phyloP scores from a whole-genome alignment of 495 filamentous ascomycete genomes.

The Aspergillus sclerotiicarbonarius region DNA sequence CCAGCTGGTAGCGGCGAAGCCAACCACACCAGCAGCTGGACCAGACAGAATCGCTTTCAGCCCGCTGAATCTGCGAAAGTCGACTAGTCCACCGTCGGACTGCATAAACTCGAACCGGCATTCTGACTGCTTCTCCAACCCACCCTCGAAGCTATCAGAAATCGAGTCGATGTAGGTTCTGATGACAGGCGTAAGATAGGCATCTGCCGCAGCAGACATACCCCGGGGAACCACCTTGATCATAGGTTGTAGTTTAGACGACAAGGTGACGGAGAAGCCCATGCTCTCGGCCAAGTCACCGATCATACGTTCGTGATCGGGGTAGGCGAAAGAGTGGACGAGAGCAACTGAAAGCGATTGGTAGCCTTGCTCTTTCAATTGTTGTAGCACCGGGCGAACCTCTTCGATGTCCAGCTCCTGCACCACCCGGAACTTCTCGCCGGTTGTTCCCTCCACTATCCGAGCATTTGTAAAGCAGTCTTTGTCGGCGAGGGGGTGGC shows the following conservation, averaged over 20 bases:
- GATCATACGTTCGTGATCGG: slow-evolving; percentile 49
- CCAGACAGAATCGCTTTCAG: slow-evolving; percentile 59
- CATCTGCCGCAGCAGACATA: slow-evolving; percentile 90
- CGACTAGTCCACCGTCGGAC: slow-evolving; percentile 55
- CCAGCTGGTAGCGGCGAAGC: slow-evolving; percentile 91
- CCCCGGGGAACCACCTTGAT: slow-evolving; percentile 71
- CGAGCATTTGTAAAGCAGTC: slow-evolving; percentile 50
- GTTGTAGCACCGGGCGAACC: slow-evolving; percentile 39
- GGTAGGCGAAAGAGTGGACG: slow-evolving; percentile 55
- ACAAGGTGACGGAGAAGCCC: slow-evolving; percentile 55
- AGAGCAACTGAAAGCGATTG: slow-evolving; percentile 50
- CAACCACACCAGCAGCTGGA: slow-evolving; percentile 73
- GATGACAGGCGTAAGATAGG: slow-evolving; percentile 93
- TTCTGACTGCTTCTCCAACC: slow-evolving; percentile 45
- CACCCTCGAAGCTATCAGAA: slow-evolving; percentile 54
- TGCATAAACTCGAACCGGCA: slow-evolving; percentile 54
- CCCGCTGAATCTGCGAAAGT: slow-evolving; percentile 57
- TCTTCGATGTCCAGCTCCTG: slow-evolving; percentile 36
- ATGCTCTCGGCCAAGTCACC: slow-evolving; percentile 47
- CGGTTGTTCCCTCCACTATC: slow-evolving; percentile 34
- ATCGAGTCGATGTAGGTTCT: slow-evolving; percentile 94
- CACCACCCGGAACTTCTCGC: slow-evolving; percentile 52
- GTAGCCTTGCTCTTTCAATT: slow-evolving; percentile 43
- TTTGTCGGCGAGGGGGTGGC: slow-evolving; percentile 53
- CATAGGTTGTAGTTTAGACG: slow-evolving; percentile 76